Evolutionary conservation across 768 basidiomycete species (phyloP).

Genomic region (Agaricus bisporus): DNA sequence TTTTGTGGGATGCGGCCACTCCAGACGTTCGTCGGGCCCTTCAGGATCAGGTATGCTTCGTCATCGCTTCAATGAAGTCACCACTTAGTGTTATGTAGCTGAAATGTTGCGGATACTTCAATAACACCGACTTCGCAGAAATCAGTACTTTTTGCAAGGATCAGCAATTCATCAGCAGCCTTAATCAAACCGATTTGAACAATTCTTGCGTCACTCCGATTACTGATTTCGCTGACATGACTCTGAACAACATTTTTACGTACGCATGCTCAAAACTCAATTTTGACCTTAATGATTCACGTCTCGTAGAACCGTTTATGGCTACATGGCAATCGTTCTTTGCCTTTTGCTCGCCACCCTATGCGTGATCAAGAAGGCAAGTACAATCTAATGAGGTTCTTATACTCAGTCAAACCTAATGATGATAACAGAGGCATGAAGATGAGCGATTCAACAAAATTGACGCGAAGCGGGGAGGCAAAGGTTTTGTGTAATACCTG

Average conservation of each 20-base stretch:
- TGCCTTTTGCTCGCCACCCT: slow-evolving; percentile 73
- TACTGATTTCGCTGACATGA: slow-evolving; percentile 61
- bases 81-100: slow-evolving; percentile 38
- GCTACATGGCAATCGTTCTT: slow-evolving; percentile 76
- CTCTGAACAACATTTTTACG: slow-evolving; percentile 82
- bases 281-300: slow-evolving; percentile 1
- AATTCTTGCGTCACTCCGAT: slow-evolving; percentile 72
- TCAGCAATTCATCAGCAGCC: slow-evolving; percentile 32
- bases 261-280: slow-evolving; percentile 31
- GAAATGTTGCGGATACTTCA: slow-evolving; percentile 83
- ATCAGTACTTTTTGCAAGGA: slow-evolving; percentile 54
- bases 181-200: slow-evolving; percentile 31
- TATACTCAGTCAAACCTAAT: not conserved
- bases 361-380: slow-evolving; percentile 80
- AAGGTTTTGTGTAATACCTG: slow-evolving; percentile 64
- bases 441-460: slow-evolving; percentile 84
- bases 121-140: slow-evolving; percentile 50
- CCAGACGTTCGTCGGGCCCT: slow-evolving; percentile 44
- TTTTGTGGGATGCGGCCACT: slow-evolving; percentile 44
- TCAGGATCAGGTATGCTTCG: slow-evolving; percentile 62
- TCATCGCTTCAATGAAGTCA: not conserved
- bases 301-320: slow-evolving; percentile 57
- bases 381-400: slow-evolving; percentile 5
- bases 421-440: slow-evolving; percentile 56
- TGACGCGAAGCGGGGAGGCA: slow-evolving; percentile 82